These are phyloP conservation scores for Hibiscus syriacus DNA, from an alignment of 345 rosid species.

Conservation along the genomic window DNA sequence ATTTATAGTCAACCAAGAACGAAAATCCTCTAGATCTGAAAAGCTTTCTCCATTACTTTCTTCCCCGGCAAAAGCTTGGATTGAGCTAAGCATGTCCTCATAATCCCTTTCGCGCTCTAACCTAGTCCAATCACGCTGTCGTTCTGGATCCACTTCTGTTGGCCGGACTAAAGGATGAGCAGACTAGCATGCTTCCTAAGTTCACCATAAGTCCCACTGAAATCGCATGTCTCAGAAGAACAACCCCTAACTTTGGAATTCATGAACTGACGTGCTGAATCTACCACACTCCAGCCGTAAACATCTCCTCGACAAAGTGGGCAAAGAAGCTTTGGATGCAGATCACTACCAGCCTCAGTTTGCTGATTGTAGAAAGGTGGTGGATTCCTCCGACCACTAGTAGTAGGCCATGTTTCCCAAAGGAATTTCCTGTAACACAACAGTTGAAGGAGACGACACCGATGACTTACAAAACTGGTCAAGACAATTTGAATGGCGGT, in stretches of 20 bases:
- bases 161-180: constrained; percentile 41
- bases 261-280: constrained; percentile 42
- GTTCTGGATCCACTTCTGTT: constrained; percentile 35
- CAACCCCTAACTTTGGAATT: constrained; percentile 50
- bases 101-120: constrained; percentile 33
- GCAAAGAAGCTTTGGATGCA: constrained; percentile 15
- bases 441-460: constrained; percentile 15
- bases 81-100: constrained; percentile 25
- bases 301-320: no score
- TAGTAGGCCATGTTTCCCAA: no score
- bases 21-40: no score
- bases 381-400: constrained; percentile 11
- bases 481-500: constrained; percentile 63
- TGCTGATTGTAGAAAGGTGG: constrained; percentile 1
- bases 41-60: background rate
- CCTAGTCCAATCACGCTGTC: constrained; percentile 44
- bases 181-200: constrained; percentile 48
- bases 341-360: constrained; percentile 12
- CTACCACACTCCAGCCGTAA: constrained; percentile 33
- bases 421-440: no score
- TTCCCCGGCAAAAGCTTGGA: background rate
- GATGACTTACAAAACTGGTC: constrained; percentile 36
- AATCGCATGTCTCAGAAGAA: constrained; percentile 33
- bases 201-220: constrained; percentile 44
- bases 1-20: no score